Conservation (phyloP, 192 early-diverging fungal species). For the Coemansia sp. region DNA sequence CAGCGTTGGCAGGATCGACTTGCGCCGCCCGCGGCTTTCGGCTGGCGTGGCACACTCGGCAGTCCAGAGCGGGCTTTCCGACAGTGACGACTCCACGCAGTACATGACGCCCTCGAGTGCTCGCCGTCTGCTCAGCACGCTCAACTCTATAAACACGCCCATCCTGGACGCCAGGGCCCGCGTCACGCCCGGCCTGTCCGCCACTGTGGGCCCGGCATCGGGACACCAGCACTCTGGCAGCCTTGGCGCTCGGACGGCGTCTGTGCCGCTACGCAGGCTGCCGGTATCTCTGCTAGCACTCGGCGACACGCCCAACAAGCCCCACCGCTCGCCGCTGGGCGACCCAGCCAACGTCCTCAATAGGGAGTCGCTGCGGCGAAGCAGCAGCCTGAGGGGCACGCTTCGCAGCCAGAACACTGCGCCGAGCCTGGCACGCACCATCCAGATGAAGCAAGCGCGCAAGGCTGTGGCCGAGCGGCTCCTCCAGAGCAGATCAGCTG, state of each 20-base stretch:
- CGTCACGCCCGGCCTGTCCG: not conserved
- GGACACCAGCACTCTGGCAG: not conserved
- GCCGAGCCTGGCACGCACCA: slow-evolving; percentile 52
- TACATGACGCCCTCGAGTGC: slow-evolving; percentile 41
- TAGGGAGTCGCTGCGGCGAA: slow-evolving; percentile 33
- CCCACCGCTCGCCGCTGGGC: slow-evolving; percentile 16
- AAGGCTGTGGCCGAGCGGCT: slow-evolving; percentile 51
- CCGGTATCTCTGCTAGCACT: slow-evolving; percentile 46
- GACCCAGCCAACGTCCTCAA: slow-evolving; percentile 13
- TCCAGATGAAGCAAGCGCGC: slow-evolving; percentile 57
- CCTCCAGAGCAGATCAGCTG: slow-evolving; percentile 7
- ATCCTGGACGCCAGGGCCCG: slow-evolving; percentile 41
- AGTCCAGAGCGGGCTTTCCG: not conserved
- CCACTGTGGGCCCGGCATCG: not conserved
- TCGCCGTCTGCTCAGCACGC: slow-evolving; percentile 48
- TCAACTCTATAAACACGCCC: slow-evolving; percentile 44
- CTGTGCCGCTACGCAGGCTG: slow-evolving; percentile 44
- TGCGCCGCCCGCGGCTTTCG: slow-evolving; percentile 14
- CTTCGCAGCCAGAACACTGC: slow-evolving; percentile 32
- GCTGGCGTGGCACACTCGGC: not conserved
- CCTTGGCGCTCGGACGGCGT: slow-evolving; percentile 10
- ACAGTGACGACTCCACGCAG: slow-evolving; percentile 6
- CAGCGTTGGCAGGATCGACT: slow-evolving; percentile 27
- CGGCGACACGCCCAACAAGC: slow-evolving; percentile 27
- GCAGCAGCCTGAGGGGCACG: slow-evolving; percentile 17